Evolutionary conservation across 2,329 filamentous ascomycete species (phyloP).

Genomic region (Hypoxylon sp.): DNA sequence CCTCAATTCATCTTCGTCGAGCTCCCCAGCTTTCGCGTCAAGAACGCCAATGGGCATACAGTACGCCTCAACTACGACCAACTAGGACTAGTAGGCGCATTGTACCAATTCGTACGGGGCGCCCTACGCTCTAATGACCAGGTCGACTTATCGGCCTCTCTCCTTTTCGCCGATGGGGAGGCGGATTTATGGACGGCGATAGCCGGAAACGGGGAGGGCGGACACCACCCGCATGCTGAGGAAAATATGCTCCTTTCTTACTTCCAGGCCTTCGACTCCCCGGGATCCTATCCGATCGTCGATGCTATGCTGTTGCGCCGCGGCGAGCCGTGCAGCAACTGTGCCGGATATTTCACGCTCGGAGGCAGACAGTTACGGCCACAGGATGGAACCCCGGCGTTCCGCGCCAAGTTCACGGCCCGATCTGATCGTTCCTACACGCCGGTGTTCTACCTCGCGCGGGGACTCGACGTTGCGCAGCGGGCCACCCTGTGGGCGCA

Average conservation of each 20-base stretch:
- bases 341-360: constrained; percentile 49
- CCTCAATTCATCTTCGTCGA: constrained; percentile 53
- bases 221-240: constrained; percentile 46
- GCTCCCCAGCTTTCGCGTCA: constrained; percentile 51
- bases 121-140: constrained; percentile 44
- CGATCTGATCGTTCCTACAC: constrained; percentile 50
- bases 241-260: constrained; percentile 51
- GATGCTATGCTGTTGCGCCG: constrained; percentile 49
- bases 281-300: constrained; percentile 51
- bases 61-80: constrained; percentile 46
- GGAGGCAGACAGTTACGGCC: constrained; percentile 47
- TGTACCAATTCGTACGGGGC: constrained; percentile 49
- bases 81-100: constrained; percentile 43
- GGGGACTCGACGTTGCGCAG: constrained; percentile 42
- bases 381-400: constrained; percentile 41
- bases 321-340: constrained; percentile 49
- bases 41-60: constrained; percentile 45
- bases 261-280: constrained; percentile 51
- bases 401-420: constrained; percentile 52
- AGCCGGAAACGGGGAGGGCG: constrained; percentile 27
- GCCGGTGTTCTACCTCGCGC: constrained; percentile 51
- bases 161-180: constrained; percentile 51
- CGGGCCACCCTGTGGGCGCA: constrained; percentile 46
- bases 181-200: constrained; percentile 49
- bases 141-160: constrained; percentile 47